Conservation (phyloP, 306 rosid species). For the Prunus persica region Prunus_persica_NCBIv2 NC_034009.1:9621501-9622000, state of each 20-base stretch:
- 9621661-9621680: slow-evolving; percentile 6
- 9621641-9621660: not conserved
- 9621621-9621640: not conserved
- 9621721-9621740: slow-evolving; percentile 78
- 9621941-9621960: slow-evolving; percentile 82
- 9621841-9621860: not conserved
- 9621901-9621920: slow-evolving; percentile 43
- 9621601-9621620: not conserved
- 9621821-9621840: not conserved
- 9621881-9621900: not conserved
- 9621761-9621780: slow-evolving; percentile 82
- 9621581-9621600: not conserved
- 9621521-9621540: not conserved
- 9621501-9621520: not conserved
- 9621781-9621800: slow-evolving; percentile 90
- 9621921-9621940: slow-evolving; percentile 85
- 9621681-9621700: slow-evolving; percentile 57
- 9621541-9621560: not conserved
- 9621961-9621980: slow-evolving; percentile 71
- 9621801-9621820: slow-evolving; percentile 86
- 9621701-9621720: slow-evolving; percentile 80
- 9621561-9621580: not conserved
- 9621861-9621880: not conserved
- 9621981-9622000: slow-evolving; percentile 86
- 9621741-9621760: slow-evolving; percentile 84